These are phyloP conservation scores for Rhynchospora tenuis DNA, from an alignment of 176 grass and related monocot species.

Conservation along the genomic window DNA sequence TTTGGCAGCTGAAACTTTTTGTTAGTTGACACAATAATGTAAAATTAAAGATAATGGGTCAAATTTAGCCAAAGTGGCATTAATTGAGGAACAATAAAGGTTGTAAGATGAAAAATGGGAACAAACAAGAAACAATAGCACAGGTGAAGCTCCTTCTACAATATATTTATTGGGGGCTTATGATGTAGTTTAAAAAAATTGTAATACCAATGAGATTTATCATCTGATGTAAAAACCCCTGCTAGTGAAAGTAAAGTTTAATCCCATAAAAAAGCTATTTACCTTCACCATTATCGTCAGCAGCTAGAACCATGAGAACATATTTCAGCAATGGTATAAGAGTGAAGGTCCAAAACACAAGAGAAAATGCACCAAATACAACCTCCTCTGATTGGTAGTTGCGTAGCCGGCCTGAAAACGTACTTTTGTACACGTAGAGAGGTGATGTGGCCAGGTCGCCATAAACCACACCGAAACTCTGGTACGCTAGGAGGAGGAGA, in stretches of 20 bases:
- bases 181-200: not conserved
- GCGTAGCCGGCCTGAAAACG: conserved; percentile 51
- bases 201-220: not conserved
- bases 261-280: not conserved
- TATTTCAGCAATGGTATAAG: conserved; percentile 95
- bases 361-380: conserved; percentile 72
- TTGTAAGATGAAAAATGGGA: not conserved
- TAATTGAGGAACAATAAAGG: not conserved
- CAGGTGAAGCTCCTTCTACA: not conserved
- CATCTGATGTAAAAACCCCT: not conserved
- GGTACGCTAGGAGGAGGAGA: conserved; percentile 79
- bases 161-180: not conserved
- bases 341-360: conserved; percentile 97
- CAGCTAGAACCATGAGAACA: conserved; percentile 61
- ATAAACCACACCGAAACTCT: conserved; percentile 94
- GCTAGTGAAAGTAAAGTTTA: not conserved
- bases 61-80: not conserved
- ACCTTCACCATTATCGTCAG: conserved; percentile 96
- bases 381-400: conserved; percentile 62
- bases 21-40: not conserved
- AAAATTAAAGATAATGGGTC: not conserved
- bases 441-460: conserved; percentile 91
- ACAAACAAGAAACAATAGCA: not conserved
- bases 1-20: not conserved
- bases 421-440: conserved; percentile 80